These are phyloP conservation scores for Neonectria ditissima DNA, from an alignment of 2,329 filamentous ascomycete species.

Conservation along the genomic window DNA sequence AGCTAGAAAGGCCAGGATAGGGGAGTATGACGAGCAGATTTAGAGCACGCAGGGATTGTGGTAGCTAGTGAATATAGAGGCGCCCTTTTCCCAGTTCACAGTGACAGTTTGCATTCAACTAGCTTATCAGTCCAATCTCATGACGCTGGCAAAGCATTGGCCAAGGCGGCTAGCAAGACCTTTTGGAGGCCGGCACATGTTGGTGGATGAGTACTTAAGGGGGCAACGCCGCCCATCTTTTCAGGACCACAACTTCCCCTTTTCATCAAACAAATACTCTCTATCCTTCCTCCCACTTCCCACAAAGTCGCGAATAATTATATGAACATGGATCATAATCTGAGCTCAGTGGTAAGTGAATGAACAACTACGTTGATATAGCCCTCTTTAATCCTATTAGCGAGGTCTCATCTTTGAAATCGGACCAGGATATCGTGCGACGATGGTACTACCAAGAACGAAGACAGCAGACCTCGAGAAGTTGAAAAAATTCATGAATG, in stretches of 20 bases:
- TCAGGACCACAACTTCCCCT: background rate
- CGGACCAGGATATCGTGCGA: background rate
- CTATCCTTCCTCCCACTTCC: constrained; percentile 4
- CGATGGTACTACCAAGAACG: background rate
- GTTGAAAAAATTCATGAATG: background rate
- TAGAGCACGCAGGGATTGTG: background rate
- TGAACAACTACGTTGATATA: background rate
- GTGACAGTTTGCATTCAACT: background rate
- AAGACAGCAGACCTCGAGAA: background rate
- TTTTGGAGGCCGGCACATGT: background rate
- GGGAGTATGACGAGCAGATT: background rate
- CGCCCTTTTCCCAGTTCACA: background rate
- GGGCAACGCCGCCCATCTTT: background rate
- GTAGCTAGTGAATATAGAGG: background rate
- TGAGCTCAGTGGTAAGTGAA: constrained; percentile 1
- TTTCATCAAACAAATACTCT: background rate
- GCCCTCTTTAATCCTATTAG: background rate
- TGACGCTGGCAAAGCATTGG: background rate
- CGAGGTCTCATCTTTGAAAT: constrained; percentile 1
- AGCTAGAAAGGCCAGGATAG: background rate
- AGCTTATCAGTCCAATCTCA: background rate
- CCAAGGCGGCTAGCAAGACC: background rate
- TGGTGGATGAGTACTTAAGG: constrained; percentile 1
- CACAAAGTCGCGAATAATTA: background rate
- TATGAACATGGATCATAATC: background rate